Evolutionary conservation across 768 basidiomycete species (phyloP), one percentile per base, ranked within the genome.

Genomic region (Tylopilus felleus): DNA sequence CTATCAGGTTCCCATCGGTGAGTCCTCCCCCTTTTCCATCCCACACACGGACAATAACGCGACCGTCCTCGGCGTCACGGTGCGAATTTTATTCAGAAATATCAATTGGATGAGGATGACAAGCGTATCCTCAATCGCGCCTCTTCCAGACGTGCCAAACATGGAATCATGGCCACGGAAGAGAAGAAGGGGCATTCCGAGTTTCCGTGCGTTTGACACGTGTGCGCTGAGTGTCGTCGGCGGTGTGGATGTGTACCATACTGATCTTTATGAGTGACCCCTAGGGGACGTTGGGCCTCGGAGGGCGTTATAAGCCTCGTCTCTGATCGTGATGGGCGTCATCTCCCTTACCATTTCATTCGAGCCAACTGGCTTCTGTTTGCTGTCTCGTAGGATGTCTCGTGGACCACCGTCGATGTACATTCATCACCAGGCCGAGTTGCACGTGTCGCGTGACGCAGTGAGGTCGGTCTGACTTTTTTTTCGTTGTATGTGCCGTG

Each of bases 181-280:
- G 13, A 28, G 44, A 51, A 51, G 40, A 25, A 3, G 25, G 27
- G 41, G 54, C 14, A 13, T 61, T 28, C 49, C 60, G 49, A 61
- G 59, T 48, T 39, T 44, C 59, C n/a, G 45, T 39, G 38, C 31
- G 35, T 48, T 39, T 31, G n/a, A 43, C 55, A 58, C 60, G 47
- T 48, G 47, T 51, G 33, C 12, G n/a, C 13, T 6, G 49, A 8
- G 28, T 38, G 41, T 19, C 46, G 21, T 48, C 57, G 58, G 60
- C 59, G 49, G 60, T 57, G 19, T 16, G 38, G 9, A 22, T 13
- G 21, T 22, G 10, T 40, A 13, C 27, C 23, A 8, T 22, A 16
- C 39, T 40, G 12, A 38, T 9, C 8, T n/a, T 10, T 5, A 21
- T 40, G 33, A n/a, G 31, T 17, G n/a, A 2, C 28, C 25, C 52